Evolutionary conservation across 108 stramenopile genomes (phyloP).

Genomic region (Stephanodiscus triporus): DNA sequence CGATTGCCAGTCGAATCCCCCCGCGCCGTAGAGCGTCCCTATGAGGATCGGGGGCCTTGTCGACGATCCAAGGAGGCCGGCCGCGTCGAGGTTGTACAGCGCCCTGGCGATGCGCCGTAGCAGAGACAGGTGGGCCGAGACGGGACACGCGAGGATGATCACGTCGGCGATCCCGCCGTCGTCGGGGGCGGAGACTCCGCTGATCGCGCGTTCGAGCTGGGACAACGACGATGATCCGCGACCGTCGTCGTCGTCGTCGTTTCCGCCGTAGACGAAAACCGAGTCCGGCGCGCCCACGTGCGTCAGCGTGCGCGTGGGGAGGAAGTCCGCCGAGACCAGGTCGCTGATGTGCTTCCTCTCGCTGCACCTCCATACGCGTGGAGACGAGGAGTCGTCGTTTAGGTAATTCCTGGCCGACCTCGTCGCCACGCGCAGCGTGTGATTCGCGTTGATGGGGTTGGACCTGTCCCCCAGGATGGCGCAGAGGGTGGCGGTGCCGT

Average conservation of each 20-base stretch:
- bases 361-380: constrained; percentile 41
- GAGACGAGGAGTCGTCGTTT: constrained; percentile 7
- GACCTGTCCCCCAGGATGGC: constrained; percentile 53
- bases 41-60: constrained; percentile 37
- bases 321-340: constrained; percentile 42
- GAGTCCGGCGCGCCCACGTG: constrained; percentile 50
- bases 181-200: constrained; percentile 41
- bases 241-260: constrained; percentile 7
- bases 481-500: constrained; percentile 56
- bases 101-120: constrained; percentile 46
- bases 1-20: constrained; percentile 55
- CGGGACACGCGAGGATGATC: constrained; percentile 51
- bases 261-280: constrained; percentile 47
- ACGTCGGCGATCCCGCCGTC: constrained; percentile 45
- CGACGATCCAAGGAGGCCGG: constrained; percentile 29
- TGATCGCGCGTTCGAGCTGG: constrained; percentile 47
- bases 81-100: constrained; percentile 43
- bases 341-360: constrained; percentile 53
- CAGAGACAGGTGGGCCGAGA: constrained; percentile 49
- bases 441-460: constrained; percentile 42
- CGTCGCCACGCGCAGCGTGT: constrained; percentile 50
- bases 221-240: not conserved
- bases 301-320: constrained; percentile 37
- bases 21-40: constrained; percentile 51
- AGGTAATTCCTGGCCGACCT: constrained; percentile 39